These are phyloP conservation scores for Eudorina sp. DNA, from an alignment of 139 green algal genomes.

Conservation along the genomic window DNA sequence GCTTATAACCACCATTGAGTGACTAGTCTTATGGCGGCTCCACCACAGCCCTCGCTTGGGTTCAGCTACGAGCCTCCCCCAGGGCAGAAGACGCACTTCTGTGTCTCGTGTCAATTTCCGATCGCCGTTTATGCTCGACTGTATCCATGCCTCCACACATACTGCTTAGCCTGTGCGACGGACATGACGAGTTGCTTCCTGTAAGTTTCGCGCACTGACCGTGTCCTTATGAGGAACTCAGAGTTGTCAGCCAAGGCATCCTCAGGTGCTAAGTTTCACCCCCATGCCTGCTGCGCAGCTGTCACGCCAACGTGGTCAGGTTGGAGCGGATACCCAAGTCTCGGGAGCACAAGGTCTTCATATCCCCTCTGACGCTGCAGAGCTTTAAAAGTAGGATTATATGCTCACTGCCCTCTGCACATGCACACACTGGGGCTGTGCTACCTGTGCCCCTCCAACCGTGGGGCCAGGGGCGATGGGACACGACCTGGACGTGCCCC, in stretches of 20 bases:
- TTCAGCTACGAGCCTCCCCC: constrained; percentile 12
- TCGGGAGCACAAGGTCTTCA: constrained; percentile 68
- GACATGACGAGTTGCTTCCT: constrained; percentile 79
- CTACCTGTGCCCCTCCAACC: too few species aligned
- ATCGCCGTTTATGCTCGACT: constrained; percentile 79
- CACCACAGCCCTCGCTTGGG: constrained; percentile 7
- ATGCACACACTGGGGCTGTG: too few species aligned
- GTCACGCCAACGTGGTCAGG: constrained; percentile 63
- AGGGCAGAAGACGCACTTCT: constrained; percentile 74
- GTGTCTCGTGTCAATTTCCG: constrained; percentile 77
- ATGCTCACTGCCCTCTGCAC: too few species aligned
- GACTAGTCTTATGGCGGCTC: too few species aligned
- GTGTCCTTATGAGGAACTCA: too few species aligned
- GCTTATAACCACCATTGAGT: too few species aligned
- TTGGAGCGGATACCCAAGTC: constrained; percentile 69
- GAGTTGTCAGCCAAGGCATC: too few species aligned
- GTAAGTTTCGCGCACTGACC: too few species aligned
- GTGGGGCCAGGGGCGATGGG: too few species aligned
- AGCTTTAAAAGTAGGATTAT: constrained; percentile 76
- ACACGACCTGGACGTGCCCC: too few species aligned
- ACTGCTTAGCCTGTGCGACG: constrained; percentile 79
- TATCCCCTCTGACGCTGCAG: constrained; percentile 80
- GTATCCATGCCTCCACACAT: constrained; percentile 84
- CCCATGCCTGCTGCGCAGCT: constrained; percentile 62
- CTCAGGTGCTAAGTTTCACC: too few species aligned